Conservation (phyloP, 495 filamentous ascomycete genomes). For the Aspergillus coremiiformis region DNA sequence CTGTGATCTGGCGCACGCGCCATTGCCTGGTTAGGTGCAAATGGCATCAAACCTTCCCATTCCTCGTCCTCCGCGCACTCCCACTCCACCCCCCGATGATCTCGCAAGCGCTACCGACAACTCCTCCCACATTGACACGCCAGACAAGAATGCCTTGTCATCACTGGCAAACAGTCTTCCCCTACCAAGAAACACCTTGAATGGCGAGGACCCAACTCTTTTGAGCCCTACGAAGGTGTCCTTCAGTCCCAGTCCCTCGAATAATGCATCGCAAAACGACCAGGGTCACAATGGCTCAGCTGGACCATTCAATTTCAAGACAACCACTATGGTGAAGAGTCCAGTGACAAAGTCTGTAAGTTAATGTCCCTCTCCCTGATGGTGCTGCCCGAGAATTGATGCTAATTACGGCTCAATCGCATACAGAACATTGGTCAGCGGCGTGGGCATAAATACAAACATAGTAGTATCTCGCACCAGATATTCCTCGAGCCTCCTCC, state of each 20-base stretch:
- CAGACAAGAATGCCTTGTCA: conserved; percentile 57
- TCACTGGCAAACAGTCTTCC: conserved; percentile 50
- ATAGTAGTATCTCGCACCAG: conserved; percentile 91
- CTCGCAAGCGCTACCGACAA: conserved; percentile 11
- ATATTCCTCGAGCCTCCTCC: conserved; percentile 94
- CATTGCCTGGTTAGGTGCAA: background rate
- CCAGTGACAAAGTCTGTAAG: conserved; percentile 75
- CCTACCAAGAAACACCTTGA: conserved; percentile 13
- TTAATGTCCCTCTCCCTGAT: conserved; percentile 3
- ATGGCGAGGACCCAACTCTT: conserved; percentile 22
- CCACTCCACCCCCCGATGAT: conserved; percentile 60
- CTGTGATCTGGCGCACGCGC: conserved; percentile 2
- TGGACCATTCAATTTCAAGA: conserved; percentile 89
- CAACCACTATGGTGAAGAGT: conserved; percentile 66
- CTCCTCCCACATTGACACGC: conserved; percentile 16
- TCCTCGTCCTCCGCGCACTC: conserved; percentile 58
- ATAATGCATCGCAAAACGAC: conserved; percentile 32
- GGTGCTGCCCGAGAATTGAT: background rate
- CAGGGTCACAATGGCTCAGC: conserved; percentile 33
- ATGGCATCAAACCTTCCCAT: conserved; percentile 58
- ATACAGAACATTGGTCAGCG: conserved; percentile 75
- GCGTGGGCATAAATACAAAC: conserved; percentile 95
- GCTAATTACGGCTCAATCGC: conserved; percentile 5
- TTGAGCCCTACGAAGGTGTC: conserved; percentile 35
- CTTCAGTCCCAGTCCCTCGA: conserved; percentile 38